These are phyloP conservation scores for Physcomitrellopsis africana DNA, from an alignment of 225 moss, liverwort and hornwort species.

Conservation along the genomic window DNA sequence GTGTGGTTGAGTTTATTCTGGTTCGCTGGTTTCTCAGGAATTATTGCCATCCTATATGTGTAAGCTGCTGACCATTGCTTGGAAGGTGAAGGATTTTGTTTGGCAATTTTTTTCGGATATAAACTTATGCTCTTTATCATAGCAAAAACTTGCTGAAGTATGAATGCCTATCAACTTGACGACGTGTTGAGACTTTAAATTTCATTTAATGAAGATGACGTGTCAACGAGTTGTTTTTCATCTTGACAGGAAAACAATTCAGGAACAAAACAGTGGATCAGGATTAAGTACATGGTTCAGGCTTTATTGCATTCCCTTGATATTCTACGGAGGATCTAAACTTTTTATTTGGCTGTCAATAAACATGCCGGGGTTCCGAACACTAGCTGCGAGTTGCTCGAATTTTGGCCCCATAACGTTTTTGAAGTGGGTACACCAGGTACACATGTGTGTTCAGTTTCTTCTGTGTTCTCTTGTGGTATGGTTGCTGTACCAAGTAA, in stretches of 20 bases:
- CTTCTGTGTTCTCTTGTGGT: background rate
- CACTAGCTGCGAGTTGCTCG: slow-evolving; percentile 46
- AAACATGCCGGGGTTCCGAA: slow-evolving; percentile 57
- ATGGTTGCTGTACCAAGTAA: background rate
- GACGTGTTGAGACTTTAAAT: background rate
- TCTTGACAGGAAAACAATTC: slow-evolving; percentile 54
- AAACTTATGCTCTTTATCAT: background rate
- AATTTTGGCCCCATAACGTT: slow-evolving; percentile 52
- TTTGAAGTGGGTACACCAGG: slow-evolving; percentile 68
- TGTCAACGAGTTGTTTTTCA: background rate
- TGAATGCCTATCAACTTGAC: background rate
- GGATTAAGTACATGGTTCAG: slow-evolving; percentile 45
- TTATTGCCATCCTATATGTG: slow-evolving; percentile 52
- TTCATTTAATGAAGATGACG: background rate
- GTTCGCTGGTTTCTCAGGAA: slow-evolving; percentile 45
- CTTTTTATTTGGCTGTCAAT: slow-evolving; percentile 39
- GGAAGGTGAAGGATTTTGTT: background rate
- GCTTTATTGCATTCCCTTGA: slow-evolving; percentile 54
- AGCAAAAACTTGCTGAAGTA: background rate
- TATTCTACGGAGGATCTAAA: slow-evolving; percentile 49
- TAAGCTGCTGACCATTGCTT: slow-evolving; percentile 30
- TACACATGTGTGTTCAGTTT: slow-evolving; percentile 6
- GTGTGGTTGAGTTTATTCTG: slow-evolving; percentile 56
- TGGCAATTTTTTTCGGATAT: background rate
- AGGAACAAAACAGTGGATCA: slow-evolving; percentile 40